Evolutionary conservation across 2,329 filamentous ascomycete species (phyloP), one percentile per base, ranked within the genome.

Genomic region (Monilinia polystroma): DNA sequence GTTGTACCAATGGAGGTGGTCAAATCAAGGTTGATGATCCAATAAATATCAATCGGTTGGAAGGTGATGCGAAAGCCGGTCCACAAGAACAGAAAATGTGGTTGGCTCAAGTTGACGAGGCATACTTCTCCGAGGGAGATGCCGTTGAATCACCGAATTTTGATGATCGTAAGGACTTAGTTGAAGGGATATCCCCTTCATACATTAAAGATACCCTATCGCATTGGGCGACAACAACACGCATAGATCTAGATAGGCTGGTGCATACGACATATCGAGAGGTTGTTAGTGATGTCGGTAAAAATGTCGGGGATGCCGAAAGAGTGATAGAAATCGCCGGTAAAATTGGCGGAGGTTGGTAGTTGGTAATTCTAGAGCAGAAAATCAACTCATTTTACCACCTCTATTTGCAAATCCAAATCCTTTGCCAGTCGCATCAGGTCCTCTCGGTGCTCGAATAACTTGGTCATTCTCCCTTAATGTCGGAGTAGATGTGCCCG

Each of bases 1-100:
- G 95, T 3, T 99, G 95, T 80, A 99, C 95, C 65, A 99, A 99
- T 74, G 95, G 95, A 2, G 95, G 95, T 49, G 95, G 95, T 0
- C 95, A 99, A 80, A 89, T 99, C 76, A 97, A 97, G 76, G 86
- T 92, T 35, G 91, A 92, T 64, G 95, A 98, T 76, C 86, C 90
- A 8, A 80, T 87, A 16, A 79, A 89, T 12, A 74, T 82, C 53
- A 82, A 83, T 69, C 81, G 81, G 58, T 82, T 80, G 69, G 79
- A 80, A 3, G 72, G 81, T 18, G 76, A 78, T 2, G 77, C 78
- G 43, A 90, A 90, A 73, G 84, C 88, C 41, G 89, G 90, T 0
- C 87, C 89, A 4, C 86, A 88, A 69, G 91, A 93, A 78, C 93
- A 97, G 79, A 96, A 93, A 76, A 87, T 89, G 60, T 98, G 92